Conservation (phyloP, 192 early-diverging fungal species). For the Phycomyces nitens region DNA sequence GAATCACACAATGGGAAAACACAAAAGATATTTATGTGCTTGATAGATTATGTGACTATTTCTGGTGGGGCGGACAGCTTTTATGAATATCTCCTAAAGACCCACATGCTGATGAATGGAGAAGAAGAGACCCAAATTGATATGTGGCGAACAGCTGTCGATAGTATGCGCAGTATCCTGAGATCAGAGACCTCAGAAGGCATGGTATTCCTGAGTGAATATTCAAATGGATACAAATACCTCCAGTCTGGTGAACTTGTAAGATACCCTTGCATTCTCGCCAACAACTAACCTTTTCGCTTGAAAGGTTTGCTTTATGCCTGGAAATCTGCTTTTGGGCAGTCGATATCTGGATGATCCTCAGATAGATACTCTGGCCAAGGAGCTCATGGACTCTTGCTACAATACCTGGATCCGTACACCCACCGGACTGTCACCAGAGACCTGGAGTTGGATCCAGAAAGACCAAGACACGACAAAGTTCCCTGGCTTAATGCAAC, state of each 20-base stretch:
- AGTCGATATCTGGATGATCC: slow-evolving; percentile 39
- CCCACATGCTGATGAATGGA: slow-evolving; percentile 45
- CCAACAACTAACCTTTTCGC: too few relatives aligned
- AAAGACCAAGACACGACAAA: background rate
- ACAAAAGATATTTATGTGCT: too few relatives aligned
- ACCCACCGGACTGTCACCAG: slow-evolving; percentile 49
- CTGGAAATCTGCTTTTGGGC: slow-evolving; percentile 50
- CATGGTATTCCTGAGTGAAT: slow-evolving; percentile 17
- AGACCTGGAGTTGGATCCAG: slow-evolving; percentile 37
- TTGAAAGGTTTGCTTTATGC: slow-evolving; percentile 57
- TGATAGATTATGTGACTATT: slow-evolving; percentile 33
- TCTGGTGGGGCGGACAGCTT: slow-evolving; percentile 52
- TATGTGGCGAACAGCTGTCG: slow-evolving; percentile 35
- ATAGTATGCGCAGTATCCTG: slow-evolving; percentile 22
- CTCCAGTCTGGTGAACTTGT: slow-evolving; percentile 33
- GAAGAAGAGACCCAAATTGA: slow-evolving; percentile 26
- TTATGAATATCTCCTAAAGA: slow-evolving; percentile 63
- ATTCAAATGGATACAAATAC: slow-evolving; percentile 6
- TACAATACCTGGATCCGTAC: slow-evolving; percentile 42
- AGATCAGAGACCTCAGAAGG: slow-evolving; percentile 18
- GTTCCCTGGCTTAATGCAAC: slow-evolving; percentile 10
- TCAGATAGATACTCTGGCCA: slow-evolving; percentile 34
- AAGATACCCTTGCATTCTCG: background rate
- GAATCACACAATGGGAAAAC: too few relatives aligned
- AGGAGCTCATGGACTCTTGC: slow-evolving; percentile 43